Conservation (phyloP, 345 rosid species). For the Reutealis trisperma region DNA sequence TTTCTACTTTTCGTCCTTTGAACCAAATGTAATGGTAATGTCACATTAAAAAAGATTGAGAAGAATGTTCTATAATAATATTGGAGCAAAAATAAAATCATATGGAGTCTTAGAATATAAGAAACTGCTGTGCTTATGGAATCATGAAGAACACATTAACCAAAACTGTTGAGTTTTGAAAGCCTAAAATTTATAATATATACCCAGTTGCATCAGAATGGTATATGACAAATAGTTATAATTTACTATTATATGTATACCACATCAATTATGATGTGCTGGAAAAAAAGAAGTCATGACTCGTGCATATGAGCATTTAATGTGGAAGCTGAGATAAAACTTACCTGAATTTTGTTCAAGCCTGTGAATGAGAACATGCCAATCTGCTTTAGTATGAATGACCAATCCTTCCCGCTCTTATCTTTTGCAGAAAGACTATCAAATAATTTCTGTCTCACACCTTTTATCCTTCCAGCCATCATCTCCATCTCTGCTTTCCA, state of each 20-base stretch:
- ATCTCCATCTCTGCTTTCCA: constrained; percentile 98
- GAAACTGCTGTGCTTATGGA: neutral
- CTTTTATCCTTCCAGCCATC: constrained; percentile 97
- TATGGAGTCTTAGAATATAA: neutral
- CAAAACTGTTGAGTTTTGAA: too few species aligned
- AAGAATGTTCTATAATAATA: too few species aligned
- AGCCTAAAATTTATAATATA: too few species aligned
- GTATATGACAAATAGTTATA: neutral
- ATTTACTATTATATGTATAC: too few species aligned
- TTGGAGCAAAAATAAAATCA: too few species aligned
- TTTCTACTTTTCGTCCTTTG: too few species aligned
- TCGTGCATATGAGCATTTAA: neutral
- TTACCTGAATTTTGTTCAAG: constrained; percentile 86
- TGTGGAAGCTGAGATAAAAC: neutral
- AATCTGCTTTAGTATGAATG: constrained; percentile 84
- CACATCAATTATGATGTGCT: neutral
- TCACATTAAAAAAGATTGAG: too few species aligned
- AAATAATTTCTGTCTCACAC: constrained; percentile 70
- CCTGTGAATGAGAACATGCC: constrained; percentile 99
- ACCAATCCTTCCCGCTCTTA: constrained; percentile 94
- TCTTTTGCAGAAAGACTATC: constrained; percentile 77
- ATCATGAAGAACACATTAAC: too few species aligned
- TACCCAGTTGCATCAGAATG: neutral
- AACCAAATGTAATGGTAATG: too few species aligned
- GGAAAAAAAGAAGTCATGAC: neutral